Conservation (phyloP, 345 rosid genomes). For the Dimocarpus longan region DNA sequence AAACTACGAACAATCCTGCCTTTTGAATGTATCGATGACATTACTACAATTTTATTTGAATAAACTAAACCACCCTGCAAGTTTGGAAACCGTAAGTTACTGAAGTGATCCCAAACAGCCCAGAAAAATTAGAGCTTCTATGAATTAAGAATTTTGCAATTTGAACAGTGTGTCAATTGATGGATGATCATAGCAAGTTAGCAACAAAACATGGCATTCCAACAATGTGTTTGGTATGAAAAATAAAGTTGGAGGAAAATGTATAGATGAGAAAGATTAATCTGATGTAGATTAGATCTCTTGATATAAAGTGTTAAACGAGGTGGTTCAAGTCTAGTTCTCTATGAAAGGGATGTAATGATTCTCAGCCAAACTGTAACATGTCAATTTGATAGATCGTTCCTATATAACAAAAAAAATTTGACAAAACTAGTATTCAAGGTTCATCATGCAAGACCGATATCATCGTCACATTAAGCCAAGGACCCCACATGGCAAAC, state of each 20-base stretch:
- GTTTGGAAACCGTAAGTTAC: conserved; percentile 13
- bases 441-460: conserved; percentile 13
- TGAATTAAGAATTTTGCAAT: background rate
- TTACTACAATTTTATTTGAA: conserved; percentile 68
- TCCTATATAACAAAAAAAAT: background rate
- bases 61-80: conserved; percentile 83
- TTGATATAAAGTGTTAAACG: background rate
- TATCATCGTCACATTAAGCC: background rate
- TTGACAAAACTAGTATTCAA: background rate
- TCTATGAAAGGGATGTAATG: background rate
- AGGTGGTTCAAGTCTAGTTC: background rate
- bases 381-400: background rate
- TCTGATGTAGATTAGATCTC: conserved; percentile 1
- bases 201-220: background rate
- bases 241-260: background rate
- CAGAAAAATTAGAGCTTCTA: conserved; percentile 1
- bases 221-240: background rate
- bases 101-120: conserved; percentile 2
- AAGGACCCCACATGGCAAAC: background rate
- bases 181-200: background rate
- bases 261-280: background rate
- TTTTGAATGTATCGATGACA: conserved; percentile 59
- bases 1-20: conserved; percentile 44
- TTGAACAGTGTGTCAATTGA: background rate
- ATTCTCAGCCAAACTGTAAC: background rate